Evolutionary conservation across 352 stramenopile genomes (phyloP).

Genomic region (Phytopythium montanum): DNA sequence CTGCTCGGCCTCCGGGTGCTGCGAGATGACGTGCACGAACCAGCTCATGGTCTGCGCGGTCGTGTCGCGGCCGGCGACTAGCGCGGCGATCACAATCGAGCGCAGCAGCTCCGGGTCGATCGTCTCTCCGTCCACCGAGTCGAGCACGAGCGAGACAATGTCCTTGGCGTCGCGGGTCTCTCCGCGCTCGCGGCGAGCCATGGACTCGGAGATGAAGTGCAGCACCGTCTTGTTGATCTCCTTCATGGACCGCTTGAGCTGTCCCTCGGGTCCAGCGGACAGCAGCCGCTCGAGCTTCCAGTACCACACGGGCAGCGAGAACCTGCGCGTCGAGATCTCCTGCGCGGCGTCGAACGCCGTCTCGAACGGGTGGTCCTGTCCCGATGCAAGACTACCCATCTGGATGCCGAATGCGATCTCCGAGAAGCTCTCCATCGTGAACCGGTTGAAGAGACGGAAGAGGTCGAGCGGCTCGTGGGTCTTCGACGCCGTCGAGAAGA

Average conservation of each 20-base stretch:
- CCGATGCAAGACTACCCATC: constrained; percentile 15
- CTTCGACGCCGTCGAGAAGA: constrained; percentile 7
- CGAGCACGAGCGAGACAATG: constrained; percentile 31
- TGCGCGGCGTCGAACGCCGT: constrained; percentile 28
- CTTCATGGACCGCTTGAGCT: constrained; percentile 18
- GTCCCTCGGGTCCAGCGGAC: constrained; percentile 21
- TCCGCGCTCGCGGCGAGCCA: constrained; percentile 16
- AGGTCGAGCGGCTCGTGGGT: constrained; percentile 20
- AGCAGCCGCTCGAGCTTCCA: constrained; percentile 41
- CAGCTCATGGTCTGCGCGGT: constrained; percentile 63
- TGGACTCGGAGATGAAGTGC: constrained; percentile 21
- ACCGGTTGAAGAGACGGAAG: constrained; percentile 24
- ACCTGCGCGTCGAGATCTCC: constrained; percentile 26
- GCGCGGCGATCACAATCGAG: constrained; percentile 58
- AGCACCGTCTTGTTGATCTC: constrained; percentile 31
- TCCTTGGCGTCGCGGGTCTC: constrained; percentile 18
- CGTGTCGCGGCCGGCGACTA: constrained; percentile 71
- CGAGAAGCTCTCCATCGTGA: constrained; percentile 51
- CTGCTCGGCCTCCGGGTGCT: constrained; percentile 37
- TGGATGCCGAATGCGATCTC: constrained; percentile 48
- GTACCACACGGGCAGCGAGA: constrained; percentile 38
- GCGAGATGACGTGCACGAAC: constrained; percentile 55
- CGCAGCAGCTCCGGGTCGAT: constrained; percentile 43
- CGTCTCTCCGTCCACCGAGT: constrained; percentile 14
- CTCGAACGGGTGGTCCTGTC: constrained; percentile 23